phyloP scores from a whole-genome alignment of 2,329 filamentous ascomycete species.

The Pseudogymnoascus sp. region DNA sequence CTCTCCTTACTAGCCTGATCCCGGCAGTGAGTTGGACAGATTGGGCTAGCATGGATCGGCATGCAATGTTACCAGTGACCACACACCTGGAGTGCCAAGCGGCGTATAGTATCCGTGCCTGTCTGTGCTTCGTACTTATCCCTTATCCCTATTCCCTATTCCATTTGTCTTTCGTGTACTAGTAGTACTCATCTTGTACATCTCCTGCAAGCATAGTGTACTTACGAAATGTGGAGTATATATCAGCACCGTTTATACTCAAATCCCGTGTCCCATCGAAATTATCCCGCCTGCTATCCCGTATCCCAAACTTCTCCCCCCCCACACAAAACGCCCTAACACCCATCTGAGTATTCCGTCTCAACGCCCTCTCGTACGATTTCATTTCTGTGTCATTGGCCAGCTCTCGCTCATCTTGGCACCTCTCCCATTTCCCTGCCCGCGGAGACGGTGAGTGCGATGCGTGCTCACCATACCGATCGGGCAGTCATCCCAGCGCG shows the following conservation, averaged over 20 bases:
- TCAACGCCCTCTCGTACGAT: neutral
- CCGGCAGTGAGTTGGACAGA: neutral
- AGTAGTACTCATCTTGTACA: neutral
- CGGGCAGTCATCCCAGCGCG: neutral
- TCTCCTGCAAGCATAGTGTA: neutral
- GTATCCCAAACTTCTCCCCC: slow-evolving; percentile 3
- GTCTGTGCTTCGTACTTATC: neutral
- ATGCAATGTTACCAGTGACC: slow-evolving; percentile 9
- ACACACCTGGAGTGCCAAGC: slow-evolving; percentile 3
- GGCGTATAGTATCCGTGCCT: neutral
- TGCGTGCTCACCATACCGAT: neutral
- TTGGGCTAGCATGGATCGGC: slow-evolving; percentile 1
- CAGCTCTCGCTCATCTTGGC: neutral
- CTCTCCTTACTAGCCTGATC: neutral
- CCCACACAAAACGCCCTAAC: neutral
- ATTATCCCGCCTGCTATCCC: neutral
- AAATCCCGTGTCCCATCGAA: neutral
- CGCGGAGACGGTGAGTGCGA: slow-evolving; percentile 1
- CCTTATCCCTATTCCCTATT: neutral
- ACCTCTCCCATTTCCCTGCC: neutral
- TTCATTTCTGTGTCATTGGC: neutral
- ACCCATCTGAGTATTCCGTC: slow-evolving; percentile 1
- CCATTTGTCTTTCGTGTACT: neutral
- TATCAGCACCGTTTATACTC: neutral
- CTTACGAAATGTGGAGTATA: slow-evolving; percentile 1